These are phyloP conservation scores for Tulasnella sp. DNA, from an alignment of 768 basidiomycete species.

Conservation along the genomic window DNA sequence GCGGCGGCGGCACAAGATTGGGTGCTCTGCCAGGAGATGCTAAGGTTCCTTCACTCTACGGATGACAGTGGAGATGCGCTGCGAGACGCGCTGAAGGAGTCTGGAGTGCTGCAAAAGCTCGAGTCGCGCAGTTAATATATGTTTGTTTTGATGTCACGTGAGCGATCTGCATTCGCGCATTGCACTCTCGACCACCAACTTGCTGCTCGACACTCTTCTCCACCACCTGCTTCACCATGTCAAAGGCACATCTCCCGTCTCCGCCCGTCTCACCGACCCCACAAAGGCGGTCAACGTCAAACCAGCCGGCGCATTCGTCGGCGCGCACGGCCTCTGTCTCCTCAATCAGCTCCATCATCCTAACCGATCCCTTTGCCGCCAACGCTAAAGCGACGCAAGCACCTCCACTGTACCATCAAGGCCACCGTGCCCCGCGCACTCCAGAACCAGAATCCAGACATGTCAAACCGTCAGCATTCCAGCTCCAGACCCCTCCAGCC, in stretches of 20 bases:
- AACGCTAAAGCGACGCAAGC: conserved; percentile 26
- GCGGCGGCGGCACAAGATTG: conserved; percentile 82
- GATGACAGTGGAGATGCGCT: conserved; percentile 82
- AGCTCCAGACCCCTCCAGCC: conserved; percentile 28
- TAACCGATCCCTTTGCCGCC: conserved; percentile 32
- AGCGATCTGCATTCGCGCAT: background rate
- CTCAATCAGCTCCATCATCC: background rate
- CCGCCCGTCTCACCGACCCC: conserved; percentile 13
- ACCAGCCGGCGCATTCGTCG: background rate
- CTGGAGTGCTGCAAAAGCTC: conserved; percentile 21
- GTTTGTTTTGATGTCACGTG: conserved; percentile 26
- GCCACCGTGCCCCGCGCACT: background rate
- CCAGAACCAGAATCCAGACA: background rate
- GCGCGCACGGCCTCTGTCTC: background rate
- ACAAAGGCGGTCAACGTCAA: conserved; percentile 6
- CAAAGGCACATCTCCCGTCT: background rate
- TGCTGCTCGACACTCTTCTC: background rate
- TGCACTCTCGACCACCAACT: conserved; percentile 13
- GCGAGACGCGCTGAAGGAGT: conserved; percentile 55
- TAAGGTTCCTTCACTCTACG: conserved; percentile 90
- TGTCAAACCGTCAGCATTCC: background rate
- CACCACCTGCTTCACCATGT: background rate
- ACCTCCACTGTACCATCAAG: conserved; percentile 25
- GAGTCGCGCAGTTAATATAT: background rate
- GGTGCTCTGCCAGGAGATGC: conserved; percentile 87